Base-by-base conservation (phyloP, 2,329 filamentous ascomycete genomes). In the Arthrinium puccinioides region DNA sequence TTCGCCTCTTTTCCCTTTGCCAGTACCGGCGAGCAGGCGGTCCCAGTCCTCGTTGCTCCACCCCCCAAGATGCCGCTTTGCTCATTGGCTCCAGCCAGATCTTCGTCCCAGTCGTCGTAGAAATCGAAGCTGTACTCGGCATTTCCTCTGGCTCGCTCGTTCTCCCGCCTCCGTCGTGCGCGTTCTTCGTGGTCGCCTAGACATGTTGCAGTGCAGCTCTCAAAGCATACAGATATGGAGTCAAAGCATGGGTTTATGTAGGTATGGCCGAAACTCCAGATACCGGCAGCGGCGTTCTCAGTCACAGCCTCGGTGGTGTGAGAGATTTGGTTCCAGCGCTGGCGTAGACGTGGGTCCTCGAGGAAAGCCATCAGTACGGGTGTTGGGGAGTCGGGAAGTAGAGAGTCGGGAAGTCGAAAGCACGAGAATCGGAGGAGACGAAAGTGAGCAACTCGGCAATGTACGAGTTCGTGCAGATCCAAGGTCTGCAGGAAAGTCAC, bases 111-210 rank as follows among this genome's bases (percentile, higher is more conserved):
- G 61, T 96, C 90, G 61, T 96, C 90, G 65, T 97, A 97, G 59
- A 97, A 97, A 60, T 96, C 90, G 57, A 97, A 97, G 53, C 78
- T 89, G 51, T 84, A 77, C 61, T 96, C 89, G 20, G 88, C 84
- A 36, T 79, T 62, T 3, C 76, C 78, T 43, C 65, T 62, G 18
- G 67, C 64, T 8, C 73, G 66, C 15, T 74, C 72, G 30, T 83
- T 75, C 51, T 87, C 79, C 43, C 82, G 70, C 31, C 69, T 63
- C 39, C 86, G 78, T 21, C 85, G 79, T 33, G 79, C 67, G 41
- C 84, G 79, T 55, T 90, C 85, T 49, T 89, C 84, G 38, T 77
- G 76, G 52, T 78, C 79, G 37, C 85, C 83, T 24, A 80, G 61
- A 47, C 87, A 87, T 37, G 80, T 76, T 10, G 78, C 70, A 30